Evolutionary conservation across 225 moss, liverwort and hornwort species (phyloP), one percentile per base, ranked within the genome.

Genomic region (Polytrichum commune): DNA sequence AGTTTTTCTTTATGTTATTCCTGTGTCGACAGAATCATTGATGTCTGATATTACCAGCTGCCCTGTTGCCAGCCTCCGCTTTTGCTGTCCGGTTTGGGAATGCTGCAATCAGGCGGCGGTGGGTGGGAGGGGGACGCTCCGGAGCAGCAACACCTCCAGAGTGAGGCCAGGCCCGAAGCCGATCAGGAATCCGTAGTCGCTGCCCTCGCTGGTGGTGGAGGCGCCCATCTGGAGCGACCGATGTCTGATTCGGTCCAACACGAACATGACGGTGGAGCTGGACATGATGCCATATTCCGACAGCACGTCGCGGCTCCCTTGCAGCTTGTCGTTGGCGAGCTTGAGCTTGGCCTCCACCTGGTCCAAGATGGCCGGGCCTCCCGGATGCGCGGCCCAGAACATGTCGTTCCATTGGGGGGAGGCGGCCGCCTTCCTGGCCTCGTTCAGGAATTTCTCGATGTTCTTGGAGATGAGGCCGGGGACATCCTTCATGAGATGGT

Each of bases 311-410:
- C 84, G 68, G 24, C 84, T 84, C 1, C 84, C 80, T 57, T 84
- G 84, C 77, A 84, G 29, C 68, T 84, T 84, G 25, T 84, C 84
- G 0, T 29, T 28, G 18, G 80, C 69, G 61, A 84, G 78, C 72
- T 80, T 80, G 16, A 84, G 65, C 77, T 80, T 84, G 24, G 75
- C 80, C 54, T 84, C 80, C 20, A 84, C 84, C 77, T 74, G 77
- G 57, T 80, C 71, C 38, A 79, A 62, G 20, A 79, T 79, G 26
- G 74, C 79, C 54, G 79, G 79, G 30, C 79, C 79, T 16, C 79
- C 79, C 16, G 79, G 83, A 20, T 83, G 83, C 25, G 80, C 83
- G 1, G 83, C 83, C 83, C 83, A 83, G 64, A 83, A 83, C 83
- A 80, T 83, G 18, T 80, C 23, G 18, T 83, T 83, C 83, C 83